These are phyloP conservation scores for Allium cepa DNA, from an alignment of 106 monocot genomes.

Conservation along the genomic window DNA sequence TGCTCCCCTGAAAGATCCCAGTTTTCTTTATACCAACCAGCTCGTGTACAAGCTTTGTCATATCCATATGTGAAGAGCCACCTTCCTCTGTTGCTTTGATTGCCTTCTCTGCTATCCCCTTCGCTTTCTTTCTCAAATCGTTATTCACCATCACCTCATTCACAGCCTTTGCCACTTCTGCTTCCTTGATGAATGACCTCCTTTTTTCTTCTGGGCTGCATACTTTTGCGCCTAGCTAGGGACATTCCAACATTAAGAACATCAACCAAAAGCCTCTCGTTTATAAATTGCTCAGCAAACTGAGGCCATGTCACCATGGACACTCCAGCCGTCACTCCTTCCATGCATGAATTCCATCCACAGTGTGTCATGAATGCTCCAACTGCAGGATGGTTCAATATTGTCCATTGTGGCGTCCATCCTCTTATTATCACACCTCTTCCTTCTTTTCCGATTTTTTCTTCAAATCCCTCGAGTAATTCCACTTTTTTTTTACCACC, in stretches of 20 bases:
- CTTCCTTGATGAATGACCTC: conserved; percentile 1
- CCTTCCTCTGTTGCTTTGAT: conserved; percentile 6
- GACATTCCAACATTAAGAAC: neutral
- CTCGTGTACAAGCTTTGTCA: conserved; percentile 8
- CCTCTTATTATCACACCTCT: neutral
- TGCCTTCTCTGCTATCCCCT: conserved; percentile 3
- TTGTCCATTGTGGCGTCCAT: neutral
- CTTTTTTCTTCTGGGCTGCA: neutral
- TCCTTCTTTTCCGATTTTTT: neutral
- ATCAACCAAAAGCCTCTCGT: neutral
- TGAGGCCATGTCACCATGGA: conserved; percentile 1
- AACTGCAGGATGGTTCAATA: neutral
- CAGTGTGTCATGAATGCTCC: conserved; percentile 4
- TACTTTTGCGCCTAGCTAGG: neutral
- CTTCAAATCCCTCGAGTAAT: neutral
- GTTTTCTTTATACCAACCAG: conserved; percentile 1
- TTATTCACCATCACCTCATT: conserved; percentile 8
- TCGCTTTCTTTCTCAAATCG: neutral
- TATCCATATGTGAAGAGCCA: conserved; percentile 10
- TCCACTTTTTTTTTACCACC: neutral
- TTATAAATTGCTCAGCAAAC: neutral
- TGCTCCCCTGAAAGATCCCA: no score
- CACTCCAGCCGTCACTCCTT: neutral
- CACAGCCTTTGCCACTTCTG: conserved; percentile 8
- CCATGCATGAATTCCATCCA: neutral